These are phyloP conservation scores for Pistacia integerrima DNA, from an alignment of 345 rosid species.

Conservation along the genomic window DNA sequence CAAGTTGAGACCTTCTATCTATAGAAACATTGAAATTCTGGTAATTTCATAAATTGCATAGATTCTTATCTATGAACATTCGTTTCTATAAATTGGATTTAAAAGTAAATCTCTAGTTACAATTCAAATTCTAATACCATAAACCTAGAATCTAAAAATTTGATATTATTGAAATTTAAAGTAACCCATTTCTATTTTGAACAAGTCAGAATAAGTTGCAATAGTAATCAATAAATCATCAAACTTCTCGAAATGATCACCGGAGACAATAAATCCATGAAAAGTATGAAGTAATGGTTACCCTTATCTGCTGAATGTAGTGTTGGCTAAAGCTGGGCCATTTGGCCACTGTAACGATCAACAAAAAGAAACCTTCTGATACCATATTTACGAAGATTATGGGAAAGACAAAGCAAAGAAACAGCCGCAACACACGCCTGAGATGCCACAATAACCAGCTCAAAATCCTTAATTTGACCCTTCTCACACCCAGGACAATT, in stretches of 20 bases:
- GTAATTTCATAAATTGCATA: neutral
- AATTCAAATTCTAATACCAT: neutral
- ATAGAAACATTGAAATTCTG: neutral
- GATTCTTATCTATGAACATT: neutral
- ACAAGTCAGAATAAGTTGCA: neutral
- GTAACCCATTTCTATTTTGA: neutral
- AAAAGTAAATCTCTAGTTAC: neutral
- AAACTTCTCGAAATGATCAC: neutral
- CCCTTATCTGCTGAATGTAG: conserved; percentile 71
- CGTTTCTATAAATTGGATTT: neutral
- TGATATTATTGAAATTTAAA: neutral
- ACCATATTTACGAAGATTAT: conserved; percentile 79
- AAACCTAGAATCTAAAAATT: neutral
- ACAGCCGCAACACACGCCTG: conserved; percentile 82
- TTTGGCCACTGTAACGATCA: conserved; percentile 62
- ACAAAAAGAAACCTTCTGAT: conserved; percentile 72
- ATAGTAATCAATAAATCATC: neutral
- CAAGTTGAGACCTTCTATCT: neutral
- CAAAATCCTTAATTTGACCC: conserved; percentile 69
- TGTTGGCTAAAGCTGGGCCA: conserved; percentile 46
- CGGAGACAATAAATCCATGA: no score
- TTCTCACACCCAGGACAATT: conserved; percentile 53
- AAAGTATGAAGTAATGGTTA: conserved; percentile 18
- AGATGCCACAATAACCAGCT: conserved; percentile 70
- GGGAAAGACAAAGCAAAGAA: conserved; percentile 73